Evolutionary conservation across 495 filamentous ascomycete genomes (phyloP).

Genomic region (Penicillium pulvis): DNA sequence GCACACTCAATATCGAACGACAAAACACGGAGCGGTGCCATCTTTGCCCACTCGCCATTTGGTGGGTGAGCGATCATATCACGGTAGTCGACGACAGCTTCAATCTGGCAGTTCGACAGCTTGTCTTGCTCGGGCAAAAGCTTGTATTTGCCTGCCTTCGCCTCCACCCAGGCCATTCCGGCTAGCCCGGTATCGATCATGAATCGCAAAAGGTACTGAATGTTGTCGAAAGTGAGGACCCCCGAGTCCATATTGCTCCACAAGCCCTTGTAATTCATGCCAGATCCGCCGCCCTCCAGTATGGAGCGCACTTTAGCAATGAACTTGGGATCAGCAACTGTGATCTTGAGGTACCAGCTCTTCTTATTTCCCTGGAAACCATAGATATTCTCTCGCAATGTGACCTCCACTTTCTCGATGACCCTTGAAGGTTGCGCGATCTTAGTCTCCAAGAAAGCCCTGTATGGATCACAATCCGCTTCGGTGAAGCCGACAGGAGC

Average conservation of each 20-base stretch:
- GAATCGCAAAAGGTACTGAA: constrained; percentile 92
- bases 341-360: constrained; percentile 90
- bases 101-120: constrained; percentile 93
- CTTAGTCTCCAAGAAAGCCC: constrained; percentile 72
- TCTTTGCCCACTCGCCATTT: constrained; percentile 97
- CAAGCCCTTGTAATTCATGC: constrained; percentile 83
- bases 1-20: constrained; percentile 99
- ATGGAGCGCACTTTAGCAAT: constrained; percentile 69
- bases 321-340: constrained; percentile 81
- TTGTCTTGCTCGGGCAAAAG: constrained; percentile 60
- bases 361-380: constrained; percentile 90
- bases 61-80: constrained; percentile 85
- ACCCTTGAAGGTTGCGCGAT: constrained; percentile 63
- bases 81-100: constrained; percentile 77
- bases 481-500: constrained; percentile 80
- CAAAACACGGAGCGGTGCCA: constrained; percentile 89
- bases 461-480: constrained; percentile 74
- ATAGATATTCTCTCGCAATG: constrained; percentile 85
- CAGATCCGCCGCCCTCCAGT: constrained; percentile 66
- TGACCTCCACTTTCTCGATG: constrained; percentile 74
- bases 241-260: constrained; percentile 73
- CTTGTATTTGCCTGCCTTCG: constrained; percentile 69
- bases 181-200: constrained; percentile 94
- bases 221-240: constrained; percentile 88
- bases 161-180: constrained; percentile 98